Evolutionary conservation across 768 basidiomycete genomes (phyloP), one percentile per base, ranked within the genome.

Genomic region (Terana coerulea): DNA sequence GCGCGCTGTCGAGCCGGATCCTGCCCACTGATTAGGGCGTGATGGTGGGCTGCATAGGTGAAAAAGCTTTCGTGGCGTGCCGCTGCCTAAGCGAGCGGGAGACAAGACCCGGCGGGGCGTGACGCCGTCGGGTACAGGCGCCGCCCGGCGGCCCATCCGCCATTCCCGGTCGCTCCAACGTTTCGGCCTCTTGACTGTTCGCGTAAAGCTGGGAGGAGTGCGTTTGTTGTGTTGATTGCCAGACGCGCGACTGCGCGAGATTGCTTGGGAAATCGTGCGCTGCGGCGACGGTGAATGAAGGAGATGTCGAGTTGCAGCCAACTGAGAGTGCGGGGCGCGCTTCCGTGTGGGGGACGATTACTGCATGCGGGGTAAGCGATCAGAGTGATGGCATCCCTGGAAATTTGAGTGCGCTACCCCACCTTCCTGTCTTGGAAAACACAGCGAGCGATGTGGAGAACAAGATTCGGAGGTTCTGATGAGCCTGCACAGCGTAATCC

Each of bases 311-410:
- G n/a, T n/a, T n/a, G n/a, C n/a, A n/a, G n/a, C n/a, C n/a, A n/a
- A n/a, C 45, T 46, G 9, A 46, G 45, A 31, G 28, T 40, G 39
- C 30, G 17, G 31, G 31, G 31, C 15, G 45, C 45, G 45, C 45
- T 46, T 33, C 30, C 17, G 28, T 14, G 42, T 24, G 42, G 42
- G 42, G 42, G 7, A 29, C 19, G 6, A 12, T 41, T 41, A 7
- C 42, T n/a, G n/a, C 42, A 43, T 46, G 45, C 30, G 45, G 45
- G 45, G 45, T 30, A 29, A 26, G 44, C 45, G 45, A 46, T 46
- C 45, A 21, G n/a, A n/a, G n/a, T n/a, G n/a, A n/a, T n/a, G n/a
- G n/a, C 17, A 9, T 40, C 45, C 45, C 45, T 31, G 31, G 28
- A 46, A 46, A 46, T 21, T 46, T 46, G 24, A 26, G 43, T 44